Evolutionary conservation across 1,284 basidiomycete species (phyloP).

Genomic region (Ceratobasidium sp.): DNA sequence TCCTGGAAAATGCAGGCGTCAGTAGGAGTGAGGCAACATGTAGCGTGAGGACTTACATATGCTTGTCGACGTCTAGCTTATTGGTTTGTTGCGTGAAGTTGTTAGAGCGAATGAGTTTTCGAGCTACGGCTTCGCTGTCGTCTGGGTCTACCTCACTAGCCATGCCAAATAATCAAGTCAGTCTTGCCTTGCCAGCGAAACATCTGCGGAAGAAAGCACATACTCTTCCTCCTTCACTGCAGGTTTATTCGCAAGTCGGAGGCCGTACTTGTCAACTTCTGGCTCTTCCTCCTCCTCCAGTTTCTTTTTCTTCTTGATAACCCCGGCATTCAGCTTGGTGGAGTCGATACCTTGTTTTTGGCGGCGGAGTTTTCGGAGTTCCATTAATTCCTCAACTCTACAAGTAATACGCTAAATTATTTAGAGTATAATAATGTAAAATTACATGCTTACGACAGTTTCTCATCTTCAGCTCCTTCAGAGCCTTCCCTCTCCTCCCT

Average conservation of each 20-base stretch:
- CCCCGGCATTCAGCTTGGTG: conserved; percentile 84
- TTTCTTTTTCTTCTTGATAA: conserved; percentile 76
- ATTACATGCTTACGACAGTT: conserved; percentile 14
- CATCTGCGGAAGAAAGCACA: conserved; percentile 51
- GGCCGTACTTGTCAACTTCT: conserved; percentile 59
- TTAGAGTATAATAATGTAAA: not conserved
- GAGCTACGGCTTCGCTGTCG: conserved; percentile 72
- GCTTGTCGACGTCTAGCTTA: conserved; percentile 94
- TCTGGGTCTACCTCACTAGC: conserved; percentile 63
- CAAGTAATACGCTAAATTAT: not conserved
- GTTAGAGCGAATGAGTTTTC: conserved; percentile 81
- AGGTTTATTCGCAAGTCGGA: conserved; percentile 50
- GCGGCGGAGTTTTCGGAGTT: conserved; percentile 81
- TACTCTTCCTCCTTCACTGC: conserved; percentile 66
- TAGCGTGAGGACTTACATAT: conserved; percentile 74
- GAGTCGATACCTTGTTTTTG: conserved; percentile 87
- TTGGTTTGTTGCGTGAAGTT: conserved; percentile 99
- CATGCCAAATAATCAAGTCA: conserved; percentile 29
- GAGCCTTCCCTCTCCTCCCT: conserved; percentile 10
- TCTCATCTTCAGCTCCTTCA: conserved; percentile 27
- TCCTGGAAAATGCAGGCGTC: conserved; percentile 65
- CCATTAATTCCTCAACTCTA: conserved; percentile 84
- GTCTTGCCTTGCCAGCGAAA: not conserved
- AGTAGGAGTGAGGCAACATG: not conserved
- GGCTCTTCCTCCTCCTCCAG: conserved; percentile 63